These are phyloP conservation scores for Coniophora puteana DNA, from an alignment of 1,284 basidiomycete genomes.

Conservation along the genomic window DNA sequence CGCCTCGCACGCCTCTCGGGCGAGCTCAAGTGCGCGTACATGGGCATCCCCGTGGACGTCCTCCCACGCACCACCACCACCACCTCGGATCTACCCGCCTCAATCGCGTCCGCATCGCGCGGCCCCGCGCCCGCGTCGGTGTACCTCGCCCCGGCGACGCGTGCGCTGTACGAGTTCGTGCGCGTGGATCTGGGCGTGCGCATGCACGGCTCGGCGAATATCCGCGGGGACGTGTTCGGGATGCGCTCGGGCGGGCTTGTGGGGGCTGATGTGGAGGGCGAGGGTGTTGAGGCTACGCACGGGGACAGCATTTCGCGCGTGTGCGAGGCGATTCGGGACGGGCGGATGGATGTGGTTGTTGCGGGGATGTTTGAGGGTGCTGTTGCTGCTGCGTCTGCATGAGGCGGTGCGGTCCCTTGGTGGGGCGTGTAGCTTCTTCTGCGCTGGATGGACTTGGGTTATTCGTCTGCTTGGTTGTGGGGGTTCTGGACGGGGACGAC, in stretches of 20 bases:
- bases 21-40: constrained; percentile 24
- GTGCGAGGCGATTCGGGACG: constrained; percentile 73
- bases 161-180: constrained; percentile 68
- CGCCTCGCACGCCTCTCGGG: constrained; percentile 20
- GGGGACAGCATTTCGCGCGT: constrained; percentile 68
- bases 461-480: too few relatives aligned
- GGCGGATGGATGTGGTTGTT: constrained; percentile 60
- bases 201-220: constrained; percentile 75
- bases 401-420: too few relatives aligned
- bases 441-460: too few relatives aligned
- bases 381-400: too few relatives aligned
- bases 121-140: constrained; percentile 50
- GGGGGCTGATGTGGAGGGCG: constrained; percentile 9
- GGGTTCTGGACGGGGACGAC: too few relatives aligned
- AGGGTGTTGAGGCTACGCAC: constrained; percentile 44
- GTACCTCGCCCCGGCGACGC: constrained; percentile 58
- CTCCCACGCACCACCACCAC: constrained; percentile 14
- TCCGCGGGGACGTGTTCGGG: constrained; percentile 24
- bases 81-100: background rate
- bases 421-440: too few relatives aligned
- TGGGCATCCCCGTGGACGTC: constrained; percentile 22
- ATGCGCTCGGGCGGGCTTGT: constrained; percentile 16
- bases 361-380: constrained; percentile 42
- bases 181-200: constrained; percentile 59
- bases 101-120: constrained; percentile 18